Conservation (phyloP, 805 yeast species). For the Cyberlindnera saturnus region DNA sequence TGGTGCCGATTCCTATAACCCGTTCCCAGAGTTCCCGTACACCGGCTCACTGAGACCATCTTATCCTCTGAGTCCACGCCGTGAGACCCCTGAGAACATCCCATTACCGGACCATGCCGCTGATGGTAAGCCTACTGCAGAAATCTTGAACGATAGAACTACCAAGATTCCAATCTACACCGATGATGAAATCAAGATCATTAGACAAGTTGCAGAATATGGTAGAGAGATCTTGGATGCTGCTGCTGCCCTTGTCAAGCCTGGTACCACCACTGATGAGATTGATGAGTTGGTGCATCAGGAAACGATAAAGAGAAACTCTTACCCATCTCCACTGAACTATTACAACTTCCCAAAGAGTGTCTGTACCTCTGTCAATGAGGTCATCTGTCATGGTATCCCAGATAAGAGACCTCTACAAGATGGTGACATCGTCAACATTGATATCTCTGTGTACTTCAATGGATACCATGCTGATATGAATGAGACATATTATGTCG, state of each 20-base stretch:
- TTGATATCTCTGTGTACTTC: constrained; percentile 81
- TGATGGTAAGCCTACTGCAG: constrained; percentile 74
- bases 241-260: constrained; percentile 76
- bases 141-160: constrained; percentile 64
- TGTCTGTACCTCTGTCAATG: constrained; percentile 90
- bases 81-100: constrained; percentile 67
- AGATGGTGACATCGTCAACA: constrained; percentile 92
- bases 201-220: constrained; percentile 66
- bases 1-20: constrained; percentile 64
- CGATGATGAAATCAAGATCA: constrained; percentile 64
- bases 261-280: constrained; percentile 92
- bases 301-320: constrained; percentile 82
- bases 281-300: constrained; percentile 80
- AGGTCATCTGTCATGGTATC: constrained; percentile 94
- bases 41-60: constrained; percentile 71
- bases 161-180: constrained; percentile 58
- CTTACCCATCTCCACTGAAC: constrained; percentile 93
- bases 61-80: constrained; percentile 74
- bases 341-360: constrained; percentile 92
- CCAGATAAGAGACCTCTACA: constrained; percentile 83
- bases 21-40: constrained; percentile 74
- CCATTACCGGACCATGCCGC: constrained; percentile 78
- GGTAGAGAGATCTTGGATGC: constrained; percentile 88
- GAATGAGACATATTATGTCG: constrained; percentile 95
- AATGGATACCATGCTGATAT: constrained; percentile 91